Evolutionary conservation across 2,329 filamentous ascomycete genomes (phyloP).

Genomic region (Plenodomus lindquistii): DNA sequence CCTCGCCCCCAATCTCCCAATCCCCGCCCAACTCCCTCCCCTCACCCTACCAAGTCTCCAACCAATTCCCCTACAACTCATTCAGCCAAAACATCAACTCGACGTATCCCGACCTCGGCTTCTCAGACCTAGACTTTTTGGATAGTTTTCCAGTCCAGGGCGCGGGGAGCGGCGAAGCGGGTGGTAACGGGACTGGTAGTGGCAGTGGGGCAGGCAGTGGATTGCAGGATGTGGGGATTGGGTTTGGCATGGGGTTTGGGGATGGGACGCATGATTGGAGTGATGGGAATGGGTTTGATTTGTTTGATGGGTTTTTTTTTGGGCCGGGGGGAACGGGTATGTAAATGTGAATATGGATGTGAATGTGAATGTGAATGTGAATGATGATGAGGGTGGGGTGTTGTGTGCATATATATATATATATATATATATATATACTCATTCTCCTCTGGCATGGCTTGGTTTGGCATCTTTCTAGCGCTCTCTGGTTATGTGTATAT

Average conservation of each 20-base stretch:
- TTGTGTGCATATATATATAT: background rate
- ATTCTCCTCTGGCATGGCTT: no score
- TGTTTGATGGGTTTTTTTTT: conserved; percentile 67
- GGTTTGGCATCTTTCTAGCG: no score
- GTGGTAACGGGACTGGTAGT: conserved; percentile 9
- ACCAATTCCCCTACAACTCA: conserved; percentile 34
- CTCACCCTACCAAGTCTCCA: conserved; percentile 35
- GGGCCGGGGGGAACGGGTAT: conserved; percentile 26
- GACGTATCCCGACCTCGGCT: conserved; percentile 39
- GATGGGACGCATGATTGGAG: conserved; percentile 62
- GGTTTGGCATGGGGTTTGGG: conserved; percentile 52
- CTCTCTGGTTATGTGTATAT: no score
- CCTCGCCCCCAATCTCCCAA: conserved; percentile 22
- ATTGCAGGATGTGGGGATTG: conserved; percentile 65
- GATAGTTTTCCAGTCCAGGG: conserved; percentile 52
- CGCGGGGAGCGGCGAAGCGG: conserved; percentile 8
- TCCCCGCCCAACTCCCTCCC: conserved; percentile 10
- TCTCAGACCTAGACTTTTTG: conserved; percentile 59
- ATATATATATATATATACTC: no score
- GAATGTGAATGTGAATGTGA: no score
- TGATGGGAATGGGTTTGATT: conserved; percentile 48
- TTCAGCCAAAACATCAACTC: conserved; percentile 34
- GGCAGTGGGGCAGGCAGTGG: conserved; percentile 43
- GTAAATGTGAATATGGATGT: conserved; percentile 1
- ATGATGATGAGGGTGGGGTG: no score